Percentiles rank a stretch among this genome's conserved stretches.
Conservation (phyloP, 75 land plant genomes). For the Isoetes taiwanensis region DNA sequence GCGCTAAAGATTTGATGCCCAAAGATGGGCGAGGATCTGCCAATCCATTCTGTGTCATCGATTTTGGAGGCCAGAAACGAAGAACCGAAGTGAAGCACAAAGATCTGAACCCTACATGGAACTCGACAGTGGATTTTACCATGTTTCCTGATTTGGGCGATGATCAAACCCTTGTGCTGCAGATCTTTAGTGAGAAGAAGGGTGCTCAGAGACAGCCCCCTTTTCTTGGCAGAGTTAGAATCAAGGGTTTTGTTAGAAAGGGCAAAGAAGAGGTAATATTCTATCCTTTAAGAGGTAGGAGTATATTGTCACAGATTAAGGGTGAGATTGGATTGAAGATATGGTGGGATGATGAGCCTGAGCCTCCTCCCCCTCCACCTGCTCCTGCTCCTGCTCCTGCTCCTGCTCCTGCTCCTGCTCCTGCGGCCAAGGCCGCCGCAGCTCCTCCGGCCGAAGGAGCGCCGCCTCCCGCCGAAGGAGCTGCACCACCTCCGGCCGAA, state of each 20-base stretch:
- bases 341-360: slow-evolving; percentile 3
- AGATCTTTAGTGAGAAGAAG: neutral
- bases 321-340: slow-evolving; percentile 6
- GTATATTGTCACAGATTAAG: neutral
- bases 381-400: neutral
- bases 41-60: neutral
- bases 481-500: neutral
- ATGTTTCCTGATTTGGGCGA: neutral
- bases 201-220: neutral
- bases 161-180: neutral
- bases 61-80: neutral
- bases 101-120: neutral
- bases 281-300: neutral
- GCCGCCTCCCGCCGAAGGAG: neutral
- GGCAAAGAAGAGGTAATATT: neutral
- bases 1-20: neutral
- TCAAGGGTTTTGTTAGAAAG: neutral
- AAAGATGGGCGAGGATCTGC: slow-evolving; percentile 3
- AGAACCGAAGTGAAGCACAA: neutral
- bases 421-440: neutral
- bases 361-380: neutral
- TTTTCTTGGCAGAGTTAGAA: neutral
- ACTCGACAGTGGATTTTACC: neutral
- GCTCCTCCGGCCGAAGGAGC: neutral
- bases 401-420: neutral